Base-by-base conservation (phyloP, 2,329 filamentous ascomycete species). In the Fusarium sp. region DNA sequence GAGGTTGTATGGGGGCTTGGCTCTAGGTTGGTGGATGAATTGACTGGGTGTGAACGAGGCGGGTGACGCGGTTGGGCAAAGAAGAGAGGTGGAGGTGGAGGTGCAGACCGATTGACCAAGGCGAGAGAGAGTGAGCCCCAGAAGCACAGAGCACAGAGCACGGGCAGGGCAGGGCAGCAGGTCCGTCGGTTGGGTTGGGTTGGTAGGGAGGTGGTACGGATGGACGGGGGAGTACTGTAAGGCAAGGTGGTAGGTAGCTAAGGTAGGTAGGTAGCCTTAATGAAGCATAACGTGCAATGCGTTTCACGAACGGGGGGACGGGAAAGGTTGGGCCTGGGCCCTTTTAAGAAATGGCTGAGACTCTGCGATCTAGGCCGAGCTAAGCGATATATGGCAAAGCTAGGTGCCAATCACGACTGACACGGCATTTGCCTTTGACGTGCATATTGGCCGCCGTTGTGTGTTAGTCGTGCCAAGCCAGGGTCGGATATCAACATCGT, bases 291-390 rank as follows among this genome's bases (percentile, higher is more conserved):
- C 66, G 70, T 67, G 57, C 66, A 60, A 54, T 66, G 45, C 44
- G 70, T 73, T 70, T 67, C 66, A 71, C 57, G 47, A 71, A 74
- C 61, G 70, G 70, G 64, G 50, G 54, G 47, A 72, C 69, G 69
- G 69, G 64, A 73, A 73, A 64, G 66, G 71, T 60, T 73, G 66
- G 71, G 62, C 66, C 66, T 70, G 62, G 71, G 70, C 63, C 66
- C 48, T 73, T 73, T 73, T 74, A 73, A 74, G 70, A 66, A 66
- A 68, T 55, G 56, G 61, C 42, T 62, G 64, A 55, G 59, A 45
- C 39, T 66, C 57, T 45, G 38, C 20, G 45, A 59, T 48, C 26
- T 48, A 42, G 41, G 26, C 17, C 8, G 18, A 54, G 54, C 71
- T 73, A 73, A 63, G 53, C 48, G 45, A 13, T 38, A 71, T 73